A percentile compares a stretch with the other conserved stretches of the same genome.
Conservation (phyloP, 2,329 filamentous ascomycete species). For the Ceratocystis cacaofunesta region DNA sequence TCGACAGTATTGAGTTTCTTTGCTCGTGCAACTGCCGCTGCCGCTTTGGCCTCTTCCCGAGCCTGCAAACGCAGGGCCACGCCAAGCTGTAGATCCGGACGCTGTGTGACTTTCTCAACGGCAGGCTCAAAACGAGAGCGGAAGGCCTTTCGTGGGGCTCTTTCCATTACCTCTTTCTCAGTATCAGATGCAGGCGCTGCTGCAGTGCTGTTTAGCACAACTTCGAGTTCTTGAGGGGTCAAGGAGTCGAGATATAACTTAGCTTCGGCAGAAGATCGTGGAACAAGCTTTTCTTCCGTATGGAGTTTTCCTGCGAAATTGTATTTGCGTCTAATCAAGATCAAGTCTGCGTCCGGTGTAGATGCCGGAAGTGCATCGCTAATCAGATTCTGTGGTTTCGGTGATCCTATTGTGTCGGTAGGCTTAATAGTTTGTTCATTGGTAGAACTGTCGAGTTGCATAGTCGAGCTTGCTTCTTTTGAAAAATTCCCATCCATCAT, state of each 20-base stretch:
- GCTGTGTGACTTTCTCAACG: slow-evolving; percentile 29
- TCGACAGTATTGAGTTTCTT: slow-evolving; percentile 57
- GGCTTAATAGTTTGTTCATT: not conserved
- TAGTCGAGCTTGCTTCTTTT: slow-evolving; percentile 9
- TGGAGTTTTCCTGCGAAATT: slow-evolving; percentile 61
- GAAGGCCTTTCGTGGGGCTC: slow-evolving; percentile 39
- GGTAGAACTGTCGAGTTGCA: not conserved
- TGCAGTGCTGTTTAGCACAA: slow-evolving; percentile 5
- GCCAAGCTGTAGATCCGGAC: slow-evolving; percentile 44
- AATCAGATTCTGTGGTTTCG: not conserved
- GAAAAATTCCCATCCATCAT: slow-evolving; percentile 37
- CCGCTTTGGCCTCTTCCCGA: slow-evolving; percentile 34
- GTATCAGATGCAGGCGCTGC: slow-evolving; percentile 16
- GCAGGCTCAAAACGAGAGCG: slow-evolving; percentile 49
- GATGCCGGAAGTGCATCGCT: not conserved
- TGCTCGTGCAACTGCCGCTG: not conserved
- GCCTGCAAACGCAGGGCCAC: slow-evolving; percentile 34
- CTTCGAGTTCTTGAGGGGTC: slow-evolving; percentile 18
- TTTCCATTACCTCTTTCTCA: slow-evolving; percentile 21
- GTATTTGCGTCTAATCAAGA: slow-evolving; percentile 57
- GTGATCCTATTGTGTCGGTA: not conserved
- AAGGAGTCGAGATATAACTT: slow-evolving; percentile 41
- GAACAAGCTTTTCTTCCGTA: slow-evolving; percentile 55
- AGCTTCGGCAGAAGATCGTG: slow-evolving; percentile 50
- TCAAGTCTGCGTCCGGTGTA: slow-evolving; percentile 27